Conservation (phyloP, 495 filamentous ascomycete genomes). For the Penicillium paxilli region DNA sequence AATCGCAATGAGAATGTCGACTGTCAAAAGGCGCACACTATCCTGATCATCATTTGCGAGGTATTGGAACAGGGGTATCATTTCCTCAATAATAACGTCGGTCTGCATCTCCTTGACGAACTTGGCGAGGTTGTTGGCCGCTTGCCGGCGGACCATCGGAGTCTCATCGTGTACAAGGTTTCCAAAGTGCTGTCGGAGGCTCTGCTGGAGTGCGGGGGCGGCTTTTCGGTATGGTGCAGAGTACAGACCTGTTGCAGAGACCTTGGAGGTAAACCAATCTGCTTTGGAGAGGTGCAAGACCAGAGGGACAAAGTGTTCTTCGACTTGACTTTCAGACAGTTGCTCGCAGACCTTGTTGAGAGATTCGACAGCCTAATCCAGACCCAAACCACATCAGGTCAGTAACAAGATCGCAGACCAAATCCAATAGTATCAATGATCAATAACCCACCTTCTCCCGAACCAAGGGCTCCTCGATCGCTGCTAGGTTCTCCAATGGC, state of each 20-base stretch:
- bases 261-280: conserved; percentile 99
- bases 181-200: conserved; percentile 84
- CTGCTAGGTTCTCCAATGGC: conserved; percentile 94
- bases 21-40: conserved; percentile 91
- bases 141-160: conserved; percentile 96
- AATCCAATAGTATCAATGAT: background rate
- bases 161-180: conserved; percentile 96
- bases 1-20: conserved; percentile 94
- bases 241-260: conserved; percentile 94
- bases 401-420: background rate
- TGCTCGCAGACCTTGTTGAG: conserved; percentile 97
- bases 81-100: conserved; percentile 89
- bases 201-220: conserved; percentile 78
- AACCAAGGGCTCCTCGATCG: conserved; percentile 96
- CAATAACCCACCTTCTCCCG: conserved; percentile 81
- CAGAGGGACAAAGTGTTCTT: conserved; percentile 94
- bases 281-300: conserved; percentile 94
- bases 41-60: conserved; percentile 95
- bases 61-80: conserved; percentile 98
- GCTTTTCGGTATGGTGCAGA: conserved; percentile 90
- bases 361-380: conserved; percentile 85
- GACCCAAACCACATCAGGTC: background rate
- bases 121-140: conserved; percentile 93
- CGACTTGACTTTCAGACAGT: conserved; percentile 86
- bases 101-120: conserved; percentile 96